Conservation (phyloP, 176 grass and related monocot genomes). For the Zea luxurians region DNA sequence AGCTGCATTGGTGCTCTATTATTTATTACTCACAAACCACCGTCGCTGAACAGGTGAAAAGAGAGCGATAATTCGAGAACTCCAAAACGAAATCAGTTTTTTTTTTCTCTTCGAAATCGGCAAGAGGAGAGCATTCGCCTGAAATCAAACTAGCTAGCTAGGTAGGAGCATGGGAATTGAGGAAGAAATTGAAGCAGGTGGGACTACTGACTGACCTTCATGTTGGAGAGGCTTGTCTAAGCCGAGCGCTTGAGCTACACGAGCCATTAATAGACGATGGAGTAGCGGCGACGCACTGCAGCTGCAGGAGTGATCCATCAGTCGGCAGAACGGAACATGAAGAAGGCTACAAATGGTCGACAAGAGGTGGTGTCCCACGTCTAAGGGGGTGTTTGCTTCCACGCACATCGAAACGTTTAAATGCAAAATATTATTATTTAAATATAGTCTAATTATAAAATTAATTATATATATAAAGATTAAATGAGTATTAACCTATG, state of each 20-base stretch:
- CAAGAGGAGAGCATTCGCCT: not conserved
- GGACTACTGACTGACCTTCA: constrained; percentile 62
- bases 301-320: constrained; percentile 37
- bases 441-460: too few relatives aligned
- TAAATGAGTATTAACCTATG: too few relatives aligned
- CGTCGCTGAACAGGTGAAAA: not conserved
- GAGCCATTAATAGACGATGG: constrained; percentile 56
- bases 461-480: too few relatives aligned
- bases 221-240: constrained; percentile 39
- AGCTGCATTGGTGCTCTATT: not conserved
- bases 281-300: not conserved
- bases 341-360: constrained; percentile 68
- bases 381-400: too few relatives aligned
- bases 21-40: not conserved
- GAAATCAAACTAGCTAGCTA: not conserved
- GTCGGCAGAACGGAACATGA: constrained; percentile 66
- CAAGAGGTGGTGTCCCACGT: too few relatives aligned
- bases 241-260: constrained; percentile 21
- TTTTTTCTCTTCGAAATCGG: not conserved
- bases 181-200: not conserved
- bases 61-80: not conserved
- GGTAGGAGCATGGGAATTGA: not conserved
- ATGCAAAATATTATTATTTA: too few relatives aligned
- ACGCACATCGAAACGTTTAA: too few relatives aligned
- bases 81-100: not conserved